Evolutionary conservation across 2,329 filamentous ascomycete genomes (phyloP).

Genomic region (Talaromyces sp.): DNA sequence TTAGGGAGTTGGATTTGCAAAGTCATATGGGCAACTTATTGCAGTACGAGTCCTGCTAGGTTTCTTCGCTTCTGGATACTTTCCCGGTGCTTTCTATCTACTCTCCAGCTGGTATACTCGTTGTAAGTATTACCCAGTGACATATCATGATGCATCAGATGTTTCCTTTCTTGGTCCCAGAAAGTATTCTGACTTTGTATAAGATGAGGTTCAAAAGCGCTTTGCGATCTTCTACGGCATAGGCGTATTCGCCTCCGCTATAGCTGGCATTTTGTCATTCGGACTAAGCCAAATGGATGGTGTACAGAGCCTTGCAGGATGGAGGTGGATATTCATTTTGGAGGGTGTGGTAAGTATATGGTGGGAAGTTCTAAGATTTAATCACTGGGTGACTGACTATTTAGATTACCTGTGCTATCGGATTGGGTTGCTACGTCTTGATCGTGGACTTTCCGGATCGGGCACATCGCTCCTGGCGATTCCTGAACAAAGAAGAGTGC

Average conservation of each 20-base stretch:
- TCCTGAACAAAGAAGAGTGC: constrained; percentile 42
- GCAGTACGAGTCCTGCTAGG: constrained; percentile 51
- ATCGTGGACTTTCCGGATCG: constrained; percentile 40
- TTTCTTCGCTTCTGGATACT: constrained; percentile 64
- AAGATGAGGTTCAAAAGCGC: constrained; percentile 33
- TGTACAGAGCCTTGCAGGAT: constrained; percentile 45
- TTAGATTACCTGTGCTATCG: not conserved
- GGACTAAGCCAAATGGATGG: constrained; percentile 46
- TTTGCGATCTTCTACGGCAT: constrained; percentile 51
- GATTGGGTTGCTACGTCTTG: not conserved
- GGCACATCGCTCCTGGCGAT: constrained; percentile 34
- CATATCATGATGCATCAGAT: too few relatives aligned
- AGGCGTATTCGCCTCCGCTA: constrained; percentile 49
- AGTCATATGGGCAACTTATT: constrained; percentile 10
- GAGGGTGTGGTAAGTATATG: constrained; percentile 40
- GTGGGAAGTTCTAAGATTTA: not conserved
- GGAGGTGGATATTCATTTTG: constrained; percentile 58
- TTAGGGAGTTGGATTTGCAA: constrained; percentile 26
- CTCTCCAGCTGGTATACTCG: constrained; percentile 71
- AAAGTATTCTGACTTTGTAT: not conserved
- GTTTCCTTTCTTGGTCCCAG: too few relatives aligned
- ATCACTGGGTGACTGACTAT: not conserved
- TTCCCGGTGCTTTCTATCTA: constrained; percentile 68
- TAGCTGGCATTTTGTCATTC: constrained; percentile 49
- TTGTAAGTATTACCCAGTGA: constrained; percentile 26